Percentiles rank a stretch among this genome's conserved stretches.
phyloP scores from a whole-genome alignment of 805 yeast species.

The Barnettozyma sucrosica region DNA sequence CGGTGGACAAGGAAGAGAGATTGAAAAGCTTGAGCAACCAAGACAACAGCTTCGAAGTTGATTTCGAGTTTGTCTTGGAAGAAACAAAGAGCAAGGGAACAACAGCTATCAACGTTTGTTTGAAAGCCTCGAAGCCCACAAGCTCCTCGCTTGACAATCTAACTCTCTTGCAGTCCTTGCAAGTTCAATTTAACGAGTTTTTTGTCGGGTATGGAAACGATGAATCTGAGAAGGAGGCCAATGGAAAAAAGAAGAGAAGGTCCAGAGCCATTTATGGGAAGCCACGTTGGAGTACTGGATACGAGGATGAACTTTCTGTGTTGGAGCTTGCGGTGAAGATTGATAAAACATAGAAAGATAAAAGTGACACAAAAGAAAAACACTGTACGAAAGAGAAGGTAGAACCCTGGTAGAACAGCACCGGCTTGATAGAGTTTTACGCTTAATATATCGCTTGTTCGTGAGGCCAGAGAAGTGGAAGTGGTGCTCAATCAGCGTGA shows the following conservation, averaged over 20 bases:
- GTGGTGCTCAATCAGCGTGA: background rate
- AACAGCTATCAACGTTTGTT: background rate
- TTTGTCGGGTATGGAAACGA: slow-evolving; percentile 7
- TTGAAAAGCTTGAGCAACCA: background rate
- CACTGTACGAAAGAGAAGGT: too few relatives aligned
- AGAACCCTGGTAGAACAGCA: too few relatives aligned
- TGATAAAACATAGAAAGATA: background rate
- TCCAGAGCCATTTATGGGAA: slow-evolving; percentile 5
- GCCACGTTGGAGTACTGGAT: slow-evolving; percentile 23
- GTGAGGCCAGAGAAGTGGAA: background rate
- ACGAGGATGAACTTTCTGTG: slow-evolving; percentile 18
- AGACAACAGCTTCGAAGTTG: slow-evolving; percentile 9
- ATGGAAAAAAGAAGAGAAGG: slow-evolving; percentile 10
- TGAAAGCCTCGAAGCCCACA: slow-evolving; percentile 14
- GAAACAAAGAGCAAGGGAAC: background rate
- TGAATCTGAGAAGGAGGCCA: background rate
- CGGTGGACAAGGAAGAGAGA: background rate
- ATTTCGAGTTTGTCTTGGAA: slow-evolving; percentile 5
- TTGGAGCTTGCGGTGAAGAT: slow-evolving; percentile 9
- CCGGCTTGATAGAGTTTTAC: background rate
- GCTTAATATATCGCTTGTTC: background rate
- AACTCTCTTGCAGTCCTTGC: slow-evolving; percentile 8
- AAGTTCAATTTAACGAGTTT: slow-evolving; percentile 12
- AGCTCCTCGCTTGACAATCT: slow-evolving; percentile 10
- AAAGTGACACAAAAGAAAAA: background rate